Conservation (phyloP, 2,329 filamentous ascomycete genomes). For the Bipolaris cookei region DNA sequence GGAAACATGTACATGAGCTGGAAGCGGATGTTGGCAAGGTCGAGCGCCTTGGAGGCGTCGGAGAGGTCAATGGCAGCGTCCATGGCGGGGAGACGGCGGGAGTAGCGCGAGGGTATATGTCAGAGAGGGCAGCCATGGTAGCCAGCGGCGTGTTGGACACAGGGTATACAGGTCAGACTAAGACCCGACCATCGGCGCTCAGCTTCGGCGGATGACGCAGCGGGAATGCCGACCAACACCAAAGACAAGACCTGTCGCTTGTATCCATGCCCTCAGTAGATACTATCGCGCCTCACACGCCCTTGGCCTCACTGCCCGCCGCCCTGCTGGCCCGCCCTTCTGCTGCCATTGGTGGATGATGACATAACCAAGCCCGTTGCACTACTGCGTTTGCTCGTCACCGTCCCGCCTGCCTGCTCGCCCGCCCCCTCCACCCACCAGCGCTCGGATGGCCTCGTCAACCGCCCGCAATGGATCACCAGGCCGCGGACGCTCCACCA, state of each 20-base stretch:
- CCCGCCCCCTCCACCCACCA: constrained; percentile 8
- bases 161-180: not conserved
- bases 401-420: not conserved
- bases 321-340: not conserved
- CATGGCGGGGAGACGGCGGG: constrained; percentile 62
- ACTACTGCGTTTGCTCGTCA: not conserved
- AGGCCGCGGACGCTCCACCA: constrained; percentile 34
- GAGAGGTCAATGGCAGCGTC: constrained; percentile 88
- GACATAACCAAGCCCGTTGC: constrained; percentile 9
- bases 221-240: constrained; percentile 16
- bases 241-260: constrained; percentile 7
- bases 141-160: not conserved
- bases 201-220: constrained; percentile 33
- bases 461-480: constrained; percentile 40
- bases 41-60: constrained; percentile 82
- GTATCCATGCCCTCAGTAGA: not conserved
- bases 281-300: not conserved
- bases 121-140: constrained; percentile 14
- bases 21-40: constrained; percentile 89
- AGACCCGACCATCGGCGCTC: constrained; percentile 20
- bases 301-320: constrained; percentile 5
- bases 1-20: constrained; percentile 79
- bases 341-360: constrained; percentile 9
- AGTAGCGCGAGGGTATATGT: constrained; percentile 1
- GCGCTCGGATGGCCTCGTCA: constrained; percentile 39